Conservation (phyloP, 2,329 filamentous ascomycete genomes). For the Pleomassaria siparia region DNA sequence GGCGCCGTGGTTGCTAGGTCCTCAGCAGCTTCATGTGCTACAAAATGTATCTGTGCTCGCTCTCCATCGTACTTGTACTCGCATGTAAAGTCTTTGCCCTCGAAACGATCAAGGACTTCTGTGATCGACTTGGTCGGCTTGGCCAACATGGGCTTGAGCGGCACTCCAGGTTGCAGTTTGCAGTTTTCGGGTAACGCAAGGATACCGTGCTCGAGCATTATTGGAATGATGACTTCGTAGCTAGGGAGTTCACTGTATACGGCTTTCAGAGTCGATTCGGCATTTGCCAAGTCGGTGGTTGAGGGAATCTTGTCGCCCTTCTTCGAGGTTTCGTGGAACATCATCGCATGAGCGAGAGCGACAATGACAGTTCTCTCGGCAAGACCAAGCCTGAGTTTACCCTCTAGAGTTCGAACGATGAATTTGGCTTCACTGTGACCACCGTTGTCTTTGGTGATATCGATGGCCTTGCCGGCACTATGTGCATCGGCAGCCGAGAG, state of each 20-base stretch:
- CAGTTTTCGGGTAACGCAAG: slow-evolving; percentile 79
- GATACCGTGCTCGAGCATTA: slow-evolving; percentile 84
- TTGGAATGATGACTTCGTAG: slow-evolving; percentile 92
- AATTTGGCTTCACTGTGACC: slow-evolving; percentile 94
- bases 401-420: slow-evolving; percentile 88
- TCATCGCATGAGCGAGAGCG: slow-evolving; percentile 83
- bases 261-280: slow-evolving; percentile 82
- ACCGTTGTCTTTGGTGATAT: slow-evolving; percentile 90
- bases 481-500: slow-evolving; percentile 85
- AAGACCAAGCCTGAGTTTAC: slow-evolving; percentile 86
- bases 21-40: slow-evolving; percentile 74
- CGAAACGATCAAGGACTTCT: slow-evolving; percentile 94
- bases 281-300: slow-evolving; percentile 76
- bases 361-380: slow-evolving; percentile 92
- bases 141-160: slow-evolving; percentile 96
- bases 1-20: slow-evolving; percentile 62
- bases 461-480: slow-evolving; percentile 64
- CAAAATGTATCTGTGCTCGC: slow-evolving; percentile 97
- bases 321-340: slow-evolving; percentile 75
- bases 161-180: slow-evolving; percentile 90
- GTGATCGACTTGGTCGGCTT: slow-evolving; percentile 98
- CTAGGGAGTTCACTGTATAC: slow-evolving; percentile 94
- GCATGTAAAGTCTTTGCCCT: slow-evolving; percentile 92
- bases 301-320: slow-evolving; percentile 69
- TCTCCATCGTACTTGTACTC: slow-evolving; percentile 99